phyloP scores from a whole-genome alignment of 2,329 filamentous ascomycete genomes.

The Penicillium capsulatum region DNA sequence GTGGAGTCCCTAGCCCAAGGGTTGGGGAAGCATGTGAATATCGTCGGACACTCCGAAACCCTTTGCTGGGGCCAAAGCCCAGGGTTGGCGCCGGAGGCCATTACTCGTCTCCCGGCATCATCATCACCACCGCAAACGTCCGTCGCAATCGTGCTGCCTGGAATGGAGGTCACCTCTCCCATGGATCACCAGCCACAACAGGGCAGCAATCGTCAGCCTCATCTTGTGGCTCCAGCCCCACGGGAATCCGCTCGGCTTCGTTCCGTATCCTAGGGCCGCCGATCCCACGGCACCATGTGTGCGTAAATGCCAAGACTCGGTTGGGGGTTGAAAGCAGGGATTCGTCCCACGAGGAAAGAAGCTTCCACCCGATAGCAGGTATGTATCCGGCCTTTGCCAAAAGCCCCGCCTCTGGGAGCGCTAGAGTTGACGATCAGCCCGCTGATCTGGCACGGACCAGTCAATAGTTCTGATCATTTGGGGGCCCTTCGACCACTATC shows the following conservation, averaged over 20 bases:
- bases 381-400: conserved; percentile 2
- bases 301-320: conserved; percentile 1
- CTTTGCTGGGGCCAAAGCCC: conserved; percentile 3
- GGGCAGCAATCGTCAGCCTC: conserved; percentile 13
- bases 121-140: neutral
- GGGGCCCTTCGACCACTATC: conserved; percentile 4
- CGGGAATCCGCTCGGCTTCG: conserved; percentile 1
- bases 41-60: conserved; percentile 17
- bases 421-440: conserved; percentile 12
- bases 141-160: conserved; percentile 14
- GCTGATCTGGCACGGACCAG: conserved; percentile 18
- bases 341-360: conserved; percentile 14
- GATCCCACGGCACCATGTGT: conserved; percentile 10
- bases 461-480: conserved; percentile 13
- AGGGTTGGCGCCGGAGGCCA: neutral
- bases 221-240: conserved; percentile 4
- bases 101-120: neutral
- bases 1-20: conserved; percentile 1
- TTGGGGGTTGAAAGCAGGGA: conserved; percentile 5
- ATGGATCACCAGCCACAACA: conserved; percentile 12
- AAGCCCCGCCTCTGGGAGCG: neutral
- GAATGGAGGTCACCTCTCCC: conserved; percentile 1
- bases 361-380: conserved; percentile 7
- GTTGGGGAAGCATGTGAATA: conserved; percentile 7
- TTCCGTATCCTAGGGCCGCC: neutral